Evolutionary conservation across 1,284 basidiomycete genomes (phyloP).

Genomic region (Sanghuangporus sanghuang): DNA sequence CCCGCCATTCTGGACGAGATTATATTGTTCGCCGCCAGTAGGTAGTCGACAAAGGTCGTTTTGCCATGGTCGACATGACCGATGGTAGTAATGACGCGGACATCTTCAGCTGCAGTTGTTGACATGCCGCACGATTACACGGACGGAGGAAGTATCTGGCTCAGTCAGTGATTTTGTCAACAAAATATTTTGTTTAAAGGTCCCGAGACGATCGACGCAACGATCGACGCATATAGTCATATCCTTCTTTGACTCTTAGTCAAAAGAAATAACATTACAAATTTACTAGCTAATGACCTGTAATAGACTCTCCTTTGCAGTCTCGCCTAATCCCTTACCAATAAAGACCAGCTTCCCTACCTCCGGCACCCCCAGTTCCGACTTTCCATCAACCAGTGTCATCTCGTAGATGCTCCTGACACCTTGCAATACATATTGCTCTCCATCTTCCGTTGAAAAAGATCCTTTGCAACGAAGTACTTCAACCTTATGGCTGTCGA

Average conservation of each 20-base stretch:
- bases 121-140: constrained; percentile 27
- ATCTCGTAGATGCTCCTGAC: constrained; percentile 86
- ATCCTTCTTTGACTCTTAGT: background rate
- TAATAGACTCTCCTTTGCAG: constrained; percentile 48
- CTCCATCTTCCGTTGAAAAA: constrained; percentile 47
- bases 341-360: constrained; percentile 84
- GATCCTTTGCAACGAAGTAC: constrained; percentile 84
- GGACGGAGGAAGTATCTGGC: background rate
- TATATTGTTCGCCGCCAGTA: constrained; percentile 97
- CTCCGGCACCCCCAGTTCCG: constrained; percentile 44
- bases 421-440: constrained; percentile 75
- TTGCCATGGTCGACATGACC: constrained; percentile 92
- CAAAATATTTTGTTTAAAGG: background rate
- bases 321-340: constrained; percentile 66
- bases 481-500: constrained; percentile 33
- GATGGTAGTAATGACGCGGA: constrained; percentile 76
- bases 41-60: constrained; percentile 91
- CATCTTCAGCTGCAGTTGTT: constrained; percentile 47
- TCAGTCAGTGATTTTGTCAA: too few species aligned
- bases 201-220: background rate
- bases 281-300: constrained; percentile 14
- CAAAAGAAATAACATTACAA: background rate
- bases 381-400: constrained; percentile 34
- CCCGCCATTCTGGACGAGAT: constrained; percentile 95
- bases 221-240: background rate